Base-by-base conservation (phyloP, 768 basidiomycete genomes). In the Russula lepida region DNA sequence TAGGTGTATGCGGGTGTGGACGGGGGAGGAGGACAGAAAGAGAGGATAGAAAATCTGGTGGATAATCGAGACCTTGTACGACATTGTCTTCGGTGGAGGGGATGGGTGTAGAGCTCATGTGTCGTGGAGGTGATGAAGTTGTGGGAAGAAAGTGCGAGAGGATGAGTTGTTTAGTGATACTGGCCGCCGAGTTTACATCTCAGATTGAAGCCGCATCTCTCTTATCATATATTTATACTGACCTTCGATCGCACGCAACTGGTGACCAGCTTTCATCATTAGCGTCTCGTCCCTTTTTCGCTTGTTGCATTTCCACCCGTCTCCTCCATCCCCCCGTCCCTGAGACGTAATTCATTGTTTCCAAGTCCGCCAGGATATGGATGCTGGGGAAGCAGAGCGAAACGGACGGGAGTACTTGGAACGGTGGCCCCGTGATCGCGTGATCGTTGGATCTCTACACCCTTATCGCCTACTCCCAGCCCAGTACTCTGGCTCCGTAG, bases 1-100 rank as follows among this genome's bases (percentile, higher is more conserved):
- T 76, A 59, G 77, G 75, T 9, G 72, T 68, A 54, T 73, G 73
- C 17, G 76, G 75, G 2, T 69, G 64, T 15, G 74, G 74, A 43
- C 76, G 72, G 47, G 71, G 67, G 50, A 72, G 68, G 53, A 75
- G 63, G 55, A 74, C 59, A 32, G 67, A 64, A 56, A 73, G 70
- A 39, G 68, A 61, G 32, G 63, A 30, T 56, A 73, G 59, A 63
- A 69, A 68, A 27, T 62, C 60, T 15, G 49, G 46, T 27, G 68
- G 68, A 53, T 70, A 69, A 15, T 60, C 19, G 63, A 72, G 65
- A 62, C 71, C 70, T 35, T 66, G 28, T 8, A 64, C 21, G 56
- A n/a, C 23, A 15, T 52, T 41, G 53, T 63, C 62, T 12, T 63
- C 57, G n/a, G 62, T 27, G 4, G 61, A 39, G 28, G 61, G 35